These are phyloP conservation scores for Paulownia fortunei DNA, from an alignment of 257 asterid species.

Conservation along the genomic window DNA sequence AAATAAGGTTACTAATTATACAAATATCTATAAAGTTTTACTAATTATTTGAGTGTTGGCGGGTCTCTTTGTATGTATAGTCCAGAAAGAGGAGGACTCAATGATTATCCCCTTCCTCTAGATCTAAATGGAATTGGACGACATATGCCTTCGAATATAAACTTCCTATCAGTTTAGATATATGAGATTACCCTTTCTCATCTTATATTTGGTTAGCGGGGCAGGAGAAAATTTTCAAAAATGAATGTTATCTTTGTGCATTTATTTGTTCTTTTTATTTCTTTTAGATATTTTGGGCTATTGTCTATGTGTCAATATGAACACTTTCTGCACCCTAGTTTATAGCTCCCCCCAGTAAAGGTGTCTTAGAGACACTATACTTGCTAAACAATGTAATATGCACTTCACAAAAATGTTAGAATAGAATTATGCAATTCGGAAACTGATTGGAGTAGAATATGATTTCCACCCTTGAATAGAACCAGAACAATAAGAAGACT, in stretches of 20 bases:
- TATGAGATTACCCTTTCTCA: not conserved
- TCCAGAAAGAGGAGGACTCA: too few relatives aligned
- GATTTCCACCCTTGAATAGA: too few relatives aligned
- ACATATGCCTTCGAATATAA: not conserved
- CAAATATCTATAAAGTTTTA: too few relatives aligned
- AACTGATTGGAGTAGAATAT: too few relatives aligned
- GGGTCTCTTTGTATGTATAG: too few relatives aligned
- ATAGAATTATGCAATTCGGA: too few relatives aligned
- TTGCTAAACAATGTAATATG: too few relatives aligned
- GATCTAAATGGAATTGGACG: not conserved
- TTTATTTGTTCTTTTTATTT: not conserved
- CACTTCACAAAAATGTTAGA: too few relatives aligned
- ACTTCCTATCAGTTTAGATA: not conserved
- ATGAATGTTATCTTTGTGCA: not conserved
- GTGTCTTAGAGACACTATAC: not conserved
- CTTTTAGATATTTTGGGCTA: not conserved
- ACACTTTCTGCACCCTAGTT: not conserved
- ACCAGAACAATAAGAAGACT: too few relatives aligned
- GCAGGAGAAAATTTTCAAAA: not conserved
- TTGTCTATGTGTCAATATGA: conserved; percentile 1
- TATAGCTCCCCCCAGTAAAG: not conserved
- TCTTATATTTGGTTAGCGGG: not conserved
- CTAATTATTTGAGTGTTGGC: too few relatives aligned
- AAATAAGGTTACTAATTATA: not conserved
- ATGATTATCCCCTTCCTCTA: not conserved